Base-by-base conservation (phyloP, 2,329 filamentous ascomycete genomes). In the Xylaria sp. region DNA sequence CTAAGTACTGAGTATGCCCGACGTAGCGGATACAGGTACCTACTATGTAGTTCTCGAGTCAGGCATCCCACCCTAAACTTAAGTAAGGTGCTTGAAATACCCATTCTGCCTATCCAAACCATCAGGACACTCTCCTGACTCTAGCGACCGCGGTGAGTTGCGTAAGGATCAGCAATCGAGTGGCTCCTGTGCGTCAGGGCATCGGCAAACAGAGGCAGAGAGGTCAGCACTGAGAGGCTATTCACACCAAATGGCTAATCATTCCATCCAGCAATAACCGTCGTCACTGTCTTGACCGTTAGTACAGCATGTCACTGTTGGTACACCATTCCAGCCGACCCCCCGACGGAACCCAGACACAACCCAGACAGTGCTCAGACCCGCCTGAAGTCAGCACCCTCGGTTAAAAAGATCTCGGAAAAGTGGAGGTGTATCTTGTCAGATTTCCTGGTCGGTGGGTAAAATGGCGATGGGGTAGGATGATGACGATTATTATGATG, bases 151-250 rank as follows among this genome's bases (percentile, higher is more conserved):
- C 25, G 34, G 51, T 41, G 20, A 39, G 56, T 44, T 48, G 63
- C 63, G 55, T 68, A 65, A 60, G 57, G 52, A 63, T 52, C 64
- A 61, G 57, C 62, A 48, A 39, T 20, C 12, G 46, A 51, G 65
- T 68, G 61, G 65, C 62, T 57, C 65, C 64, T 50, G 50, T 59
- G 59, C 50, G 58, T 69, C 63, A 62, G 50, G 55, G 41, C 32
- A 32, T 60, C 32, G 12, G 55, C 55, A 39, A 67, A n/a, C n/a
- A 50, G 41, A 65, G 25, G 25, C 25, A 28, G 25, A 28, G 25
- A 28, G 25, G 25, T 28, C 25, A 28, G 25, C 25, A 28, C 28
- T 28, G 28, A 28, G 28, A 28, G 9, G 39, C 5, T 9, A n/a
- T 44, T 61, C 57, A 41, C 25, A 54, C 41, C 25, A n/a, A 62